These are phyloP conservation scores for Trichomonascaceae sp. DNA, from an alignment of 1,139 yeast species.

Conservation along the genomic window DNA sequence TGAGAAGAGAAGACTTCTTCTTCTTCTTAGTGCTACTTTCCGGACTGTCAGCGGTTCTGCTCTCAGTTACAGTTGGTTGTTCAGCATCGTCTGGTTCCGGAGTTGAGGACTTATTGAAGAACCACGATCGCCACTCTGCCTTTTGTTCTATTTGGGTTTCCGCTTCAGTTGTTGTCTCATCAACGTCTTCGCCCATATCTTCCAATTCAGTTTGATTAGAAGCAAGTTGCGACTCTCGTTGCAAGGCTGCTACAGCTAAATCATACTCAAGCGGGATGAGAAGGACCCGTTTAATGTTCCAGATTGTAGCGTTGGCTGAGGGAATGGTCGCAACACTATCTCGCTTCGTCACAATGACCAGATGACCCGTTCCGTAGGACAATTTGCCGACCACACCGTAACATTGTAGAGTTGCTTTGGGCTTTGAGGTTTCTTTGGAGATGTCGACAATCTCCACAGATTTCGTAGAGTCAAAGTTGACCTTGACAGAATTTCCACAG, in stretches of 20 bases:
- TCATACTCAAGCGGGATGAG: slow-evolving; percentile 11
- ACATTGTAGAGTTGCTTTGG: slow-evolving; percentile 1
- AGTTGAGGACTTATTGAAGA: neutral
- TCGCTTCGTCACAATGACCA: slow-evolving; percentile 12
- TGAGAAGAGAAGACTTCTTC: slow-evolving; percentile 6
- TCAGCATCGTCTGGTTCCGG: slow-evolving; percentile 3
- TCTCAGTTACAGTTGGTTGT: too few species aligned
- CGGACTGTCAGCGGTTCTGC: neutral
- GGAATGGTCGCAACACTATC: slow-evolving; percentile 9
- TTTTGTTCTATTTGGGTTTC: slow-evolving; percentile 3
- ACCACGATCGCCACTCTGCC: slow-evolving; percentile 1
- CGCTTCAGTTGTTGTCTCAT: slow-evolving; percentile 1
- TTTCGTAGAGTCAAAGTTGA: too few species aligned
- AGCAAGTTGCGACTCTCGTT: too few species aligned
- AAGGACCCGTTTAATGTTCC: slow-evolving; percentile 8
- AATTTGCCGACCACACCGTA: slow-evolving; percentile 14
- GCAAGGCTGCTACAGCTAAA: slow-evolving; percentile 2
- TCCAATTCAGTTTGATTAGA: too few species aligned
- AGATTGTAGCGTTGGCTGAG: slow-evolving; percentile 6
- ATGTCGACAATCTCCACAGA: too few species aligned
- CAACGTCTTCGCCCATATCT: neutral
- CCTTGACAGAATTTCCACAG: too few species aligned
- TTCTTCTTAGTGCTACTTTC: neutral
- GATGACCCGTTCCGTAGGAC: slow-evolving; percentile 12
- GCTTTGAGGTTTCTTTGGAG: too few species aligned